Conservation (phyloP, 2,329 filamentous ascomycete genomes). For the Trichophyton simii region DNA sequence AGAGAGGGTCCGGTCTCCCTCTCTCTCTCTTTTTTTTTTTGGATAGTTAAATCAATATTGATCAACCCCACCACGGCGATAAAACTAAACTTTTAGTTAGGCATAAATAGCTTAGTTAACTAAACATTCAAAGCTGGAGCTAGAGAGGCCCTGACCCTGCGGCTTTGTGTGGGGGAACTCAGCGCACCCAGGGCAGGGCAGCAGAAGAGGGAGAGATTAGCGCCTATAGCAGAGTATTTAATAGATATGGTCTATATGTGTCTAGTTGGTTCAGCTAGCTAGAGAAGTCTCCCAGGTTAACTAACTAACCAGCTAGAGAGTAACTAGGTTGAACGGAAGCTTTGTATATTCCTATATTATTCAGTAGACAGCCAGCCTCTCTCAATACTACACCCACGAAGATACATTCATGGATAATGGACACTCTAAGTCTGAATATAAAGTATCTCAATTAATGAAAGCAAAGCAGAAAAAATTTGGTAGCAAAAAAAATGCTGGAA, state of each 20-base stretch:
- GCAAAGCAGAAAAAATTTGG: not conserved
- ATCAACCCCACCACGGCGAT: slow-evolving; percentile 1
- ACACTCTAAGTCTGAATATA: too few relatives aligned
- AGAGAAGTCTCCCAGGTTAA: too few relatives aligned
- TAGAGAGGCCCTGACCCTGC: not conserved
- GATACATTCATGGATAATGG: not conserved
- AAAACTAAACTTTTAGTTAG: not conserved
- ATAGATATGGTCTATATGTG: not conserved
- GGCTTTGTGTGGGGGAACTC: not conserved
- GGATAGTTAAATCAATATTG: not conserved
- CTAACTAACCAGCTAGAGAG: too few relatives aligned
- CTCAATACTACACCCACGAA: not conserved
- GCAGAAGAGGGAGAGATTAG: not conserved
- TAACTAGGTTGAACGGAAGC: not conserved
- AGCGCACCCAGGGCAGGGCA: not conserved
- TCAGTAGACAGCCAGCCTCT: not conserved
- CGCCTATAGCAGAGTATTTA: not conserved
- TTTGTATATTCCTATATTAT: not conserved
- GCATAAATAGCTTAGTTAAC: not conserved
- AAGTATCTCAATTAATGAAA: too few relatives aligned
- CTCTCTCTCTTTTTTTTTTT: not conserved
- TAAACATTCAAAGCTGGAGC: not conserved
- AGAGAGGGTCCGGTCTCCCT: too few relatives aligned
- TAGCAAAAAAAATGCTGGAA: too few relatives aligned
- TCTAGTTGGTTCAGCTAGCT: not conserved